Percentiles rank a stretch among this genome's conserved stretches.
Evolutionary conservation across 805 yeast genomes (phyloP).

Genomic region (Ogataea allantospora): DNA sequence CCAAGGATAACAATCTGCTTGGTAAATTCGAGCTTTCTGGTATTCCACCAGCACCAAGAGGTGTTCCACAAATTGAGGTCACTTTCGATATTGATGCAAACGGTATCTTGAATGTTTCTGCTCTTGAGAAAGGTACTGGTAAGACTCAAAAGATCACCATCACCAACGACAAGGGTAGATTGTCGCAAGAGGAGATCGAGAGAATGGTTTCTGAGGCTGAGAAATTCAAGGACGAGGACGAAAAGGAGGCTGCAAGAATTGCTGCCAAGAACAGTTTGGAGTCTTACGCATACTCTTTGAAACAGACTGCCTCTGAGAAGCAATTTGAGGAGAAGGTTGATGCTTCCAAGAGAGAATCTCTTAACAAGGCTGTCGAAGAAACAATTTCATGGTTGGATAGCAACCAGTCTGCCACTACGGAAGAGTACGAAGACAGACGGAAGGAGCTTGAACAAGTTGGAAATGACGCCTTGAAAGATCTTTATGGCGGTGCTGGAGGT

Average conservation of each 20-base stretch:
- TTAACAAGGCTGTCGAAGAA: slow-evolving; percentile 78
- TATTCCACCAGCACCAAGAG: slow-evolving; percentile 75
- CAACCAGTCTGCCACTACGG: slow-evolving; percentile 89
- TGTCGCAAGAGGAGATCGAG: slow-evolving; percentile 61
- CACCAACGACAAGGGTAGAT: slow-evolving; percentile 50
- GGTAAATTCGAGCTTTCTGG: slow-evolving; percentile 72
- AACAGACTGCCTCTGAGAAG: slow-evolving; percentile 43
- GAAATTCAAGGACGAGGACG: slow-evolving; percentile 61
- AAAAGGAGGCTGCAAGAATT: slow-evolving; percentile 55
- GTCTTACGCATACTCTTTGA: slow-evolving; percentile 56
- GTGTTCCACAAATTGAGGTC: slow-evolving; percentile 75
- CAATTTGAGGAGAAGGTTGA: slow-evolving; percentile 37
- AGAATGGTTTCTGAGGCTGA: slow-evolving; percentile 66
- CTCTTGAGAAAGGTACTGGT: slow-evolving; percentile 54
- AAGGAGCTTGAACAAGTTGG: slow-evolving; percentile 95
- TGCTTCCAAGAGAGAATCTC: slow-evolving; percentile 49
- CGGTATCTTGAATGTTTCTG: slow-evolving; percentile 62
- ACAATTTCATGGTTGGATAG: slow-evolving; percentile 84
- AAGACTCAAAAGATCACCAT: slow-evolving; percentile 51
- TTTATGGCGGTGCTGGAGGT: slow-evolving; percentile 91
- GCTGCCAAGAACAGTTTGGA: slow-evolving; percentile 57
- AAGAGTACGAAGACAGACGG: slow-evolving; percentile 89
- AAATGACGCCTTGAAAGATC: slow-evolving; percentile 95
- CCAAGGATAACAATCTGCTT: slow-evolving; percentile 71
- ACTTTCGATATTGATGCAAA: slow-evolving; percentile 80